Evolutionary conservation across 495 filamentous ascomycete species (phyloP), one percentile per base, ranked within the genome.

Genomic region (Lophiostoma macrostomum): DNA sequence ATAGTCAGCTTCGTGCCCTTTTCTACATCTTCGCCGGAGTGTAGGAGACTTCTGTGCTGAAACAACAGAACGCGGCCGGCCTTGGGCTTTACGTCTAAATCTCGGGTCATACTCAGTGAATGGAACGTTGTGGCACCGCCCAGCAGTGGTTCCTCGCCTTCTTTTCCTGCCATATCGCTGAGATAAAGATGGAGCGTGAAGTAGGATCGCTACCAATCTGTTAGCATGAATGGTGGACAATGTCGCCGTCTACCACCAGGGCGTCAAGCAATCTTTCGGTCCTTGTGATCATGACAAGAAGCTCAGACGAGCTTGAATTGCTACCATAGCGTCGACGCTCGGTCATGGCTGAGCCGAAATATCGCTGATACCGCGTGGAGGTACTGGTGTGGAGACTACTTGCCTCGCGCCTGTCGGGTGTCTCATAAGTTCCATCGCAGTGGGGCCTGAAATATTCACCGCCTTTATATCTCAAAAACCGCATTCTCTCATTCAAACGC

Each of bases 161-260:
- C 39, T 16, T 71, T 76, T 36, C 72, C 71, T n/a, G 68, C 73
- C 1, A 73, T 70, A 32, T 82, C 75, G 64, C 87, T 90, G 42
- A 96, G 75, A 67, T 95, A 96, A 13, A 95, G 67, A 51, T 96
- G 91, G 22, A 95, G 68, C 0, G 91, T 95, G 60, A 82, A 85
- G 45, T 81, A 76, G 2, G 88, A 87, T 24, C 61, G 48, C 64
- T n/a, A n/a, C n/a, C n/a, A n/a, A n/a, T n/a, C n/a, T n/a, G n/a
- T n/a, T n/a, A n/a, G n/a, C n/a, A n/a, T n/a, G n/a, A n/a, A n/a
- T n/a, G n/a, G n/a, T n/a, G n/a, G n/a, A n/a, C n/a, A n/a, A n/a
- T n/a, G n/a, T n/a, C n/a, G n/a, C n/a, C n/a, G n/a, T n/a, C n/a
- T n/a, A n/a, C n/a, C n/a, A n/a, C n/a, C n/a, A n/a, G n/a, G n/a